Evolutionary conservation across 2,329 filamentous ascomycete species (phyloP).

Genomic region (Fusarium chaquense): DNA sequence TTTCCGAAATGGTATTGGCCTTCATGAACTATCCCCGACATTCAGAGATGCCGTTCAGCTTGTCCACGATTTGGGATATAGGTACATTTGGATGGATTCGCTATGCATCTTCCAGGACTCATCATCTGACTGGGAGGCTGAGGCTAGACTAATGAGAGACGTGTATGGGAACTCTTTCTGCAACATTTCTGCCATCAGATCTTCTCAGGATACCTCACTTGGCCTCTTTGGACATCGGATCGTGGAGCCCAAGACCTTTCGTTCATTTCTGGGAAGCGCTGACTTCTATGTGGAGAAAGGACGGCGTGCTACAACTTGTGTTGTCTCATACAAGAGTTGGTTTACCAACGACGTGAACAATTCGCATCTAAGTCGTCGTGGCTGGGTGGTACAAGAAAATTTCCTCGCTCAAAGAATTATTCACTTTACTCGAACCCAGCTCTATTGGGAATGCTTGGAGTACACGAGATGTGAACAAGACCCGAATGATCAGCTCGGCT

Average conservation of each 20-base stretch:
- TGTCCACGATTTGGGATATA: not conserved
- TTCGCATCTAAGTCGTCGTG: not conserved
- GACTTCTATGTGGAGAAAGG: too few species aligned
- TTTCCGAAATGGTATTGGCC: not conserved
- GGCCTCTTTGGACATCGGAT: not conserved
- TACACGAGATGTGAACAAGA: not conserved
- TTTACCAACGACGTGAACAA: not conserved
- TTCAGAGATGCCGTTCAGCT: not conserved
- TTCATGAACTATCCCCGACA: not conserved
- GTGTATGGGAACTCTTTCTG: not conserved
- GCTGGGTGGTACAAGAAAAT: not conserved
- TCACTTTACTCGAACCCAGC: not conserved
- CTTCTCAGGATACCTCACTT: not conserved
- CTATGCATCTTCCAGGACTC: not conserved
- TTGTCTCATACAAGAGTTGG: not conserved
- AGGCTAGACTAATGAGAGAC: fast-evolving
- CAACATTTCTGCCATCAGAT: not conserved
- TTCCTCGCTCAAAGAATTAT: not conserved
- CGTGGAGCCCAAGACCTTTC: not conserved
- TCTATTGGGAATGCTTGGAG: not conserved
- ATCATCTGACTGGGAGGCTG: fast-evolving
- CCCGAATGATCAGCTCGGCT: fast-evolving
- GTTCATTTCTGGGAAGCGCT: not conserved
- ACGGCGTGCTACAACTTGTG: too few species aligned
- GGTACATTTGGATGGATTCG: not conserved